Conservation (phyloP, 495 filamentous ascomycete species). For the Paragyromitra xinjiangensis region DNA sequence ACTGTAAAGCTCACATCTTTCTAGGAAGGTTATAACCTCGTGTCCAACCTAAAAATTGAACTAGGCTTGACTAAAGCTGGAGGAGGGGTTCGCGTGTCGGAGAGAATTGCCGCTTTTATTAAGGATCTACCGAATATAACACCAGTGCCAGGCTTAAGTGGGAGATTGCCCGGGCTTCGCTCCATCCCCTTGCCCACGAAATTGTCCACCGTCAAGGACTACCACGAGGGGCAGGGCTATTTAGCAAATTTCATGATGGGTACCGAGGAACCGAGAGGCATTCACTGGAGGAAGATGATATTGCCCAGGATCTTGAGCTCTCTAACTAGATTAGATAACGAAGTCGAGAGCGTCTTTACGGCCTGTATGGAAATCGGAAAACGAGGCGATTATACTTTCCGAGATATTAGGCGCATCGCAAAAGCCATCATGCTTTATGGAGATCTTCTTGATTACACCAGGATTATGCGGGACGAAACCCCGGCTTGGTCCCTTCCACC, state of each 20-base stretch:
- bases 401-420: constrained; percentile 41
- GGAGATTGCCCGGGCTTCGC: constrained; percentile 17
- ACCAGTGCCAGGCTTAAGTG: neutral
- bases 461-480: constrained; percentile 18
- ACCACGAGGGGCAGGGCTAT: neutral
- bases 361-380: constrained; percentile 34
- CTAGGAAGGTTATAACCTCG: constrained; percentile 41
- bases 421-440: constrained; percentile 43
- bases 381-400: constrained; percentile 36
- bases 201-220: neutral
- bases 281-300: constrained; percentile 42
- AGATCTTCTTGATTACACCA: constrained; percentile 41
- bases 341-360: constrained; percentile 3
- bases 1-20: neutral
- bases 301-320: constrained; percentile 35
- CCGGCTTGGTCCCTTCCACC: neutral
- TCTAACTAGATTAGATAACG: constrained; percentile 13
- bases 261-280: constrained; percentile 29
- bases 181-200: constrained; percentile 19
- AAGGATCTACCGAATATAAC: constrained; percentile 26
- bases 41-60: constrained; percentile 24
- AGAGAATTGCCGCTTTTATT: constrained; percentile 18
- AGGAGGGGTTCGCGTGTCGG: constrained; percentile 7
- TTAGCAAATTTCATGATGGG: constrained; percentile 3
- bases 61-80: constrained; percentile 18